A percentile compares a stretch with the other conserved stretches of the same genome.
phyloP scores from a whole-genome alignment of 345 rosid genomes.

The Salix purpurea region DNA sequence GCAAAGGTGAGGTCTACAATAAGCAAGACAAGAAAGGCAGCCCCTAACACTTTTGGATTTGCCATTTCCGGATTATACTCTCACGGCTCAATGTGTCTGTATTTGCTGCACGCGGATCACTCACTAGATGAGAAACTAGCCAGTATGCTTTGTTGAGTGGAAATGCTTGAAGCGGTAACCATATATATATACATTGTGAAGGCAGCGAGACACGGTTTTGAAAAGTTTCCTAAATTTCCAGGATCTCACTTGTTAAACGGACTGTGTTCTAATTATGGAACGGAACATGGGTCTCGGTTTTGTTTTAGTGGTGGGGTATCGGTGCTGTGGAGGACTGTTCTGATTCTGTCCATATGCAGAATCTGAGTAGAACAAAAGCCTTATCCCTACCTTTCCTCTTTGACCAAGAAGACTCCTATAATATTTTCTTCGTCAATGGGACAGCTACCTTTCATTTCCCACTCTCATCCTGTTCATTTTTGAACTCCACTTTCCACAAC shows the following conservation, averaged over 20 bases:
- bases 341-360: neutral
- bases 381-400: neutral
- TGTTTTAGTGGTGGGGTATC: conserved; percentile 4
- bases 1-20: conserved; percentile 42
- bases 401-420: neutral
- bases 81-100: neutral
- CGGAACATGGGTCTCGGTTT: neutral
- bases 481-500: neutral
- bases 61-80: conserved; percentile 18
- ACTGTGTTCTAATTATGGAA: neutral
- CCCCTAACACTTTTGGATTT: conserved; percentile 23
- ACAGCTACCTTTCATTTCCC: neutral
- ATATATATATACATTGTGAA: conserved; percentile 12
- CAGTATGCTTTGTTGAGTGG: neutral
- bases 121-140: neutral
- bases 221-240: neutral
- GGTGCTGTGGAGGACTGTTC: neutral
- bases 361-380: neutral
- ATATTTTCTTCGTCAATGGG: neutral
- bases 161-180: neutral
- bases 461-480: neutral
- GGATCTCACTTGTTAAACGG: conserved; percentile 3
- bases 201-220: neutral
- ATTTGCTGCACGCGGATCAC: neutral
- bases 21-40: conserved; percentile 41